Percentiles rank a stretch among this genome's conserved stretches.
Conservation (phyloP, 768 basidiomycete genomes). For the Kwoniella mangroviensis region DNA sequence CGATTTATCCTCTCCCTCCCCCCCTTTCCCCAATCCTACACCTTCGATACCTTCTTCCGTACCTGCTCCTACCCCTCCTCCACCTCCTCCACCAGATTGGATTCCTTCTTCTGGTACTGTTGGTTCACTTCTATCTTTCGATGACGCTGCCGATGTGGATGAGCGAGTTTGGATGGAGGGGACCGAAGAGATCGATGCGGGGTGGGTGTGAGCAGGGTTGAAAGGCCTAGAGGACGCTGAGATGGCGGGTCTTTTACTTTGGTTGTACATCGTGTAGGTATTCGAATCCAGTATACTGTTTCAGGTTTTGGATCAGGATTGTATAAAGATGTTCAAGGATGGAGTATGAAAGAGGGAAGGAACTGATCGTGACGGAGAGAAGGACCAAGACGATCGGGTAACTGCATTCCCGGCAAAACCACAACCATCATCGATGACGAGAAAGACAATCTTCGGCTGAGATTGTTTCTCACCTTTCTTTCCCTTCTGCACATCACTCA, state of each 20-base stretch:
- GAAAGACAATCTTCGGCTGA: background rate
- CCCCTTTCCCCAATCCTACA: slow-evolving; percentile 3
- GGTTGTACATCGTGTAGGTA: slow-evolving; percentile 12
- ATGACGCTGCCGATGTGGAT: slow-evolving; percentile 2
- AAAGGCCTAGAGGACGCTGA: slow-evolving; percentile 4
- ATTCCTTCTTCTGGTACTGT: slow-evolving; percentile 20
- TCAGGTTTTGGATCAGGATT: background rate
- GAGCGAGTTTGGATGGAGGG: slow-evolving; percentile 25
- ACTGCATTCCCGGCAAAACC: slow-evolving; percentile 11
- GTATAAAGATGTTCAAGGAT: background rate
- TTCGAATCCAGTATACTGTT: background rate
- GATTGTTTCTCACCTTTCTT: background rate
- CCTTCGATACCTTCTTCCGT: slow-evolving; percentile 21
- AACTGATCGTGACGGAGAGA: background rate
- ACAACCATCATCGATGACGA: background rate
- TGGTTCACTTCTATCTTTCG: background rate
- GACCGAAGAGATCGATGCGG: slow-evolving; percentile 25
- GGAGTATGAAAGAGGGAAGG: background rate
- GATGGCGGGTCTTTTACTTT: slow-evolving; percentile 17
- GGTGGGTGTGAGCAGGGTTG: slow-evolving; percentile 29
- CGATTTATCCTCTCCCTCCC: slow-evolving; percentile 1
- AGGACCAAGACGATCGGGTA: background rate
- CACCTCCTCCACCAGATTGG: slow-evolving; percentile 31
- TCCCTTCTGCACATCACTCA: background rate
- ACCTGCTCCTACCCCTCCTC: slow-evolving; percentile 32